Evolutionary conservation across 2,329 filamentous ascomycete species (phyloP).

Genomic region (Neoscytalidium dimidiatum): DNA sequence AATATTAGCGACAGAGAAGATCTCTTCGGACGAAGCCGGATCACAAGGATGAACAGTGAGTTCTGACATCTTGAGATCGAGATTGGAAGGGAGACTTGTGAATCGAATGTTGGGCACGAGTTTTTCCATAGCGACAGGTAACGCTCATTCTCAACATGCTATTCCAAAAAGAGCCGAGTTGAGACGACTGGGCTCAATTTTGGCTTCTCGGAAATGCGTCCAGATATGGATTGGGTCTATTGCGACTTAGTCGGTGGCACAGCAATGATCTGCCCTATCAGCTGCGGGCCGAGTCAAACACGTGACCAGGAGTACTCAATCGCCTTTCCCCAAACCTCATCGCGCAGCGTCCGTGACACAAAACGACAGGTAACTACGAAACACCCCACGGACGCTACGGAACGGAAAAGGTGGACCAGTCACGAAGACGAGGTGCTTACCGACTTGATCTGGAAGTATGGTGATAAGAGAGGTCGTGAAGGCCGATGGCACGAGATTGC

Average conservation of each 20-base stretch:
- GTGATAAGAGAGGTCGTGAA: not conserved
- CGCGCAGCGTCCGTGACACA: not conserved
- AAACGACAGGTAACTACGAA: not conserved
- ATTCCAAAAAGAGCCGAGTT: not conserved
- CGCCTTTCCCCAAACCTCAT: not conserved
- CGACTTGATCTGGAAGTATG: not conserved
- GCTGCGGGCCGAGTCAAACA: not conserved
- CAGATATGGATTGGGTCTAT: not conserved
- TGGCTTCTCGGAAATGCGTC: not conserved
- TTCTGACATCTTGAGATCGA: not conserved
- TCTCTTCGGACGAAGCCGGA: not conserved
- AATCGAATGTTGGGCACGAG: not conserved
- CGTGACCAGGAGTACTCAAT: not conserved
- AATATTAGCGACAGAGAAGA: not conserved
- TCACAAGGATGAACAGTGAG: not conserved
- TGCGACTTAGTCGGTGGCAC: not conserved
- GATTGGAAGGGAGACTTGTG: not conserved
- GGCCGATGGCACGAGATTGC: not conserved
- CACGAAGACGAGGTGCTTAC: not conserved
- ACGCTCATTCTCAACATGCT: not conserved
- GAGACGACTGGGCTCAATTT: not conserved
- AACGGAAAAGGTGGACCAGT: not conserved
- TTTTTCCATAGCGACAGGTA: not conserved
- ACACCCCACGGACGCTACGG: not conserved
- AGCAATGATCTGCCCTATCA: not conserved